Base-by-base conservation (phyloP, 75 land plant species). In the Pseudotsuga menziesii region DNA sequence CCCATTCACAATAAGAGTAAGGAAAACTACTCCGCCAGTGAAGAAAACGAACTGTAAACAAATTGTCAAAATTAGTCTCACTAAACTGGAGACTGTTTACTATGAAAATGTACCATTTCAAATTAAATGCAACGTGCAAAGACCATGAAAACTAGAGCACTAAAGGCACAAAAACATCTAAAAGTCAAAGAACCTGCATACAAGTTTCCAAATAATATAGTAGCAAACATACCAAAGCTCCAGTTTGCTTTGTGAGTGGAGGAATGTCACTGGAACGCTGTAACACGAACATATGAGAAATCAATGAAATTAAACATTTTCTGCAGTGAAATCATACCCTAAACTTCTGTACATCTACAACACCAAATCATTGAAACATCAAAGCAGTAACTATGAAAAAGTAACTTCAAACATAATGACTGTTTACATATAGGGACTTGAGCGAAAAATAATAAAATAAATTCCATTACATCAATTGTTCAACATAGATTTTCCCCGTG, bases 1-100 rank as follows among this genome's bases (percentile, higher is more conserved):
- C 60, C 98, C 89, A 86, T 94, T 91, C 25, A 95, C 76, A 78
- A 92, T 86, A 20, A 96, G 92, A 19, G 98, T 96, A 80, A 96
- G 78, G 75, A 96, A 91, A 48, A 94, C 98, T 74, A 96, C 90
- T 48, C 98, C 98, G 55, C 98, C 97, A 57, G 98, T 96, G 78
- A 96, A 90, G 86, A 87, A 93, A 62, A 91, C 91, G 90, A 94
- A 92, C 97, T 94, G 92, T 54, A 75, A 56, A 64, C 8, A 69
- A 15, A 79, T 35, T 58, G 35, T 23, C 64, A 25, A 78, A 75
- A 19, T 57, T 48, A 20, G 7, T 23, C 56, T 48, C 36, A 66
- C 23, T 39, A 71, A 76, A 39, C n/a, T 5, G 58, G 62, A 73
- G 48, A 41, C 22, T 6, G n/a, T 41, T 5, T 22, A 41, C 23